These are phyloP conservation scores for Osmozyma mogii DNA, from an alignment of 805 yeast genomes.

Conservation along the genomic window DNA sequence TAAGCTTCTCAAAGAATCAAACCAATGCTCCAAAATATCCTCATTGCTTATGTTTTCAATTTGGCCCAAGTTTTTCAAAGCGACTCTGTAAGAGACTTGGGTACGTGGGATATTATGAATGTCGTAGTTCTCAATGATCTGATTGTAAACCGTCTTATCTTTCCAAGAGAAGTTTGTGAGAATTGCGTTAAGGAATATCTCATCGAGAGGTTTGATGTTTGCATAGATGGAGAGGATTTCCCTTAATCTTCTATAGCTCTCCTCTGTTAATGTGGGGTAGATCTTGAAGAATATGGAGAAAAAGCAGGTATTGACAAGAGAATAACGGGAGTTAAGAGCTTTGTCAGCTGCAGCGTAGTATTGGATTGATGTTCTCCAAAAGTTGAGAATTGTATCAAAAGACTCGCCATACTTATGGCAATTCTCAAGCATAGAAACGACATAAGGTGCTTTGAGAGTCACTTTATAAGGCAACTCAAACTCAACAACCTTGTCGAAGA, in stretches of 20 bases:
- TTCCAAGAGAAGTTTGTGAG: conserved; percentile 64
- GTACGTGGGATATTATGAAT: conserved; percentile 52
- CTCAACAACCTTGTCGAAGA: conserved; percentile 65
- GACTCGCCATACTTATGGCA: conserved; percentile 50
- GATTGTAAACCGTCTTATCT: conserved; percentile 56
- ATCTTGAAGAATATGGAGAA: conserved; percentile 59
- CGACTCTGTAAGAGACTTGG: conserved; percentile 64
- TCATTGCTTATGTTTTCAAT: conserved; percentile 41
- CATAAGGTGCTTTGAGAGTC: conserved; percentile 64
- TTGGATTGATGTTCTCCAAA: conserved; percentile 55
- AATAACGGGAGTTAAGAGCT: conserved; percentile 60
- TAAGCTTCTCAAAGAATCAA: conserved; percentile 36
- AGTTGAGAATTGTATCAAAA: conserved; percentile 48
- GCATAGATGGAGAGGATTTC: conserved; percentile 49
- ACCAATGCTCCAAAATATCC: conserved; percentile 54
- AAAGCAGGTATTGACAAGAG: conserved; percentile 63
- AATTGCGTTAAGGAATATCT: conserved; percentile 74
- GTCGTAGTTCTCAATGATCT: conserved; percentile 52
- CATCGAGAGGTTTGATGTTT: conserved; percentile 55
- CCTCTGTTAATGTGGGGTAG: conserved; percentile 42
- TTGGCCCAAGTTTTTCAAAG: conserved; percentile 64
- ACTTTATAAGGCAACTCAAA: conserved; percentile 67
- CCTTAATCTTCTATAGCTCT: conserved; percentile 51
- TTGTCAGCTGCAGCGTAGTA: conserved; percentile 38
- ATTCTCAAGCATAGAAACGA: conserved; percentile 55